Percentiles rank a stretch among this genome's conserved stretches.
Conservation (phyloP, 331 rosid genomes). For the Quercus phellos region DNA sequence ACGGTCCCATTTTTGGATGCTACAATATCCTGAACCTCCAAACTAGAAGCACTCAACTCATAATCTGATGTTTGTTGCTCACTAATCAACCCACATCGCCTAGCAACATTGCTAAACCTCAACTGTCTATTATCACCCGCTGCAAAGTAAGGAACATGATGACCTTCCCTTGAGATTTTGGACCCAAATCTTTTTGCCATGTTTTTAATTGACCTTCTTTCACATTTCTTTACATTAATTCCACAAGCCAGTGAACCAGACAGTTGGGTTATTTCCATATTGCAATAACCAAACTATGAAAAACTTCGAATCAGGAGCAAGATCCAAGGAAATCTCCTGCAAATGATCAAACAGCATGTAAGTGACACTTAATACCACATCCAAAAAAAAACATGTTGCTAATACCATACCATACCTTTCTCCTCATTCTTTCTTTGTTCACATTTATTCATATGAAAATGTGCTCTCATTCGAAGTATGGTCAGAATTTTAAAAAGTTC, state of each 20-base stretch:
- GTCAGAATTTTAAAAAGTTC: no score
- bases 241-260: background rate
- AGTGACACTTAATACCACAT: no score
- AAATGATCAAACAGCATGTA: background rate
- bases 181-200: background rate
- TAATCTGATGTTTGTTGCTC: constrained; percentile 5
- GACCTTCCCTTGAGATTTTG: background rate
- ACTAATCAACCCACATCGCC: background rate
- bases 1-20: background rate
- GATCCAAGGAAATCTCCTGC: background rate
- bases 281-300: background rate
- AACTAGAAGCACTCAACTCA: background rate
- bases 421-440: background rate
- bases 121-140: background rate
- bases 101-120: background rate
- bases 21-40: background rate
- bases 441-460: background rate
- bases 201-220: background rate
- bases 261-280: background rate
- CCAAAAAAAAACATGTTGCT: background rate
- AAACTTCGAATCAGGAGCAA: background rate
- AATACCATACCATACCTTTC: no score
- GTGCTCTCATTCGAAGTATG: background rate
- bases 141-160: background rate
- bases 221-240: background rate